Evolutionary conservation across 2,329 filamentous ascomycete species (phyloP), one percentile per base, ranked within the genome.

Genomic region (Akanthomyces dipterigenus): DNA sequence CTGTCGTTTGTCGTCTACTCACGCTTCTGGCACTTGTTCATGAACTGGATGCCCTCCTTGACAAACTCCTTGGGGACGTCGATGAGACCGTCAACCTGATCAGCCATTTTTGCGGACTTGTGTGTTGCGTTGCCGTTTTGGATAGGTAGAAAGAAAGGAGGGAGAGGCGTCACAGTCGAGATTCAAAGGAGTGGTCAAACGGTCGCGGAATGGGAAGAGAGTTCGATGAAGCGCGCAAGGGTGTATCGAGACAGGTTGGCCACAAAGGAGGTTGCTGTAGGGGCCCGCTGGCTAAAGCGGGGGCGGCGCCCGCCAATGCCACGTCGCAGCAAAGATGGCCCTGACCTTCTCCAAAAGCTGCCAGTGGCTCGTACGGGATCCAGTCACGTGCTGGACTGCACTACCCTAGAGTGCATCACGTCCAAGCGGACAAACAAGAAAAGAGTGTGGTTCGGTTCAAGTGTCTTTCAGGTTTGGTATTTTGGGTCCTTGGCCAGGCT

Each of bases 31-130:
- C 83, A 85, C 68, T 81, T 77, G 75, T 80, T 81, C 72, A 86
- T 76, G 76, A 87, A 87, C 67, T 85, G 82, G 63, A 83, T 54
- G 28, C 62, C 62, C 22, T 63, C 62, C 62, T 60, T 63, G 62
- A 63, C 40, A 48, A 88, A 88, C 75, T 88, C 84, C 72, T 79
- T 78, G 68, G 86, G 86, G 72, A 86, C 81, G 67, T 90, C 88
- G 71, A 88, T 82, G 69, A 90, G 77, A 72, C 89, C 86, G 75
- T 88, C 85, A 69, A 89, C 62, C 16, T 50, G 31, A 51, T 63
- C 55, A 38, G 63, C 53, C 62, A 63, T 64, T 42, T 45, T 62
- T 62, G 20, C 38, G 42, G 60, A 55, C 54, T 64, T 62, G 61
- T 28, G 28, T n/a, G 48, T 31, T n/a, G 2, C 8, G 28, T 31